Evolutionary conservation across 768 basidiomycete species (phyloP).

Genomic region (Sarcodon sp.): DNA sequence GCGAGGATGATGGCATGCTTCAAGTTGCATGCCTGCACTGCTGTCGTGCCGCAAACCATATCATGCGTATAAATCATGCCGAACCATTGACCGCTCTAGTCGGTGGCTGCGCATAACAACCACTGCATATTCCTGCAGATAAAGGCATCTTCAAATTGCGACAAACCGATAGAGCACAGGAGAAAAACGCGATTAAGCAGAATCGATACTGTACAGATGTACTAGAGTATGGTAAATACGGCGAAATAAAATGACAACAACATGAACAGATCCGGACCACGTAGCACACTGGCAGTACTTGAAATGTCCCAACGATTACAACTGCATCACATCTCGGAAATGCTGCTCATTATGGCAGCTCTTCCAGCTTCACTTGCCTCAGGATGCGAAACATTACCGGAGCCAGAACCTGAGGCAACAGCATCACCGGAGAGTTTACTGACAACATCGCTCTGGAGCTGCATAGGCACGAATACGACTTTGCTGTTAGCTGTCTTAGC

Average conservation of each 20-base stretch:
- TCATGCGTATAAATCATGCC: too few relatives aligned
- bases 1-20: too few relatives aligned
- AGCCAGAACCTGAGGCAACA: conserved; percentile 12
- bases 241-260: not conserved
- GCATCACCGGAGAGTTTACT: conserved; percentile 27
- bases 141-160: too few relatives aligned
- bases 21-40: too few relatives aligned
- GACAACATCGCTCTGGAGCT: conserved; percentile 63
- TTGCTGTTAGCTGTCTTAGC: conserved; percentile 81
- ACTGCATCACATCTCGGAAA: conserved; percentile 26
- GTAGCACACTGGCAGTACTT: not conserved
- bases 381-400: not conserved
- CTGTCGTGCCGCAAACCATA: too few relatives aligned
- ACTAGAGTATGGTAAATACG: not conserved
- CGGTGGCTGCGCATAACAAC: too few relatives aligned
- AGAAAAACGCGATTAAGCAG: too few relatives aligned
- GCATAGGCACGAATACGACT: conserved; percentile 92
- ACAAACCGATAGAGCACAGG: too few relatives aligned
- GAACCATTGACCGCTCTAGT: too few relatives aligned
- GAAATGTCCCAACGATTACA: too few relatives aligned
- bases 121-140: too few relatives aligned
- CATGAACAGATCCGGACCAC: not conserved
- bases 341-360: conserved; percentile 38
- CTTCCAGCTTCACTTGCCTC: conserved; percentile 20
- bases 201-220: too few relatives aligned